Evolutionary conservation across 1,139 yeast genomes (phyloP).

Genomic region (Saccharomycopsis hybrid): DNA sequence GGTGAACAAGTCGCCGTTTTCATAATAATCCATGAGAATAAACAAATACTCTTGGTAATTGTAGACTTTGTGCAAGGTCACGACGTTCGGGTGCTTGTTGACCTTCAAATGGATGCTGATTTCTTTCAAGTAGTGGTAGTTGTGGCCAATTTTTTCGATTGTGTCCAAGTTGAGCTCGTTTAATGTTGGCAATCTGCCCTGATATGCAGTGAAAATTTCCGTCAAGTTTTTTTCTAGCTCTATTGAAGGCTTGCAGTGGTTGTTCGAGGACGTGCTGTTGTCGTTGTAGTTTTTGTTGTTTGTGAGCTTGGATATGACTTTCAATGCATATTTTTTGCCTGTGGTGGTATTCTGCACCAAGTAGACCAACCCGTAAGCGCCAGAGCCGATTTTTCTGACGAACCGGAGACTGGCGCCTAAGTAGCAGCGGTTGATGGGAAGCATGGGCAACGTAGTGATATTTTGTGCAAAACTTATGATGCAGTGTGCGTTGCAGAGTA

Average conservation of each 20-base stretch:
- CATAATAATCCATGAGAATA: slow-evolving; percentile 74
- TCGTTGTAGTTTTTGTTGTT: slow-evolving; percentile 27
- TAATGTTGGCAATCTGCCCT: slow-evolving; percentile 25
- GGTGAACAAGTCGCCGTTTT: slow-evolving; percentile 77
- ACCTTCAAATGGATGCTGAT: slow-evolving; percentile 67
- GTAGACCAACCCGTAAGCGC: slow-evolving; percentile 84
- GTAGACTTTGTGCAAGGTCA: slow-evolving; percentile 70
- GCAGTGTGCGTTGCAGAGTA: no score
- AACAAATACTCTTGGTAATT: slow-evolving; percentile 51
- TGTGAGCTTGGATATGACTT: slow-evolving; percentile 53
- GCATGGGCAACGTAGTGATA: no score
- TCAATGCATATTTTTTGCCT: slow-evolving; percentile 58
- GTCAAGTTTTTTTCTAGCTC: slow-evolving; percentile 25
- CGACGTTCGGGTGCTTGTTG: slow-evolving; percentile 70
- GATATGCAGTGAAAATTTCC: slow-evolving; percentile 19
- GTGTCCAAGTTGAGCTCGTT: slow-evolving; percentile 38
- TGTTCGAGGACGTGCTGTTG: slow-evolving; percentile 20
- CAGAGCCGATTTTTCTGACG: slow-evolving; percentile 66
- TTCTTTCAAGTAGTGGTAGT: slow-evolving; percentile 53
- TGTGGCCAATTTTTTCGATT: slow-evolving; percentile 37
- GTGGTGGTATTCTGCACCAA: slow-evolving; percentile 52
- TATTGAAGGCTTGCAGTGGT: slow-evolving; percentile 27
- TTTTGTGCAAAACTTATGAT: no score
- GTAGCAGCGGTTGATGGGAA: slow-evolving; percentile 20
- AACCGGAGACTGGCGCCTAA: slow-evolving; percentile 42